phyloP scores from a whole-genome alignment of 176 grass and related monocot species.

The Ananas comosus region DNA sequence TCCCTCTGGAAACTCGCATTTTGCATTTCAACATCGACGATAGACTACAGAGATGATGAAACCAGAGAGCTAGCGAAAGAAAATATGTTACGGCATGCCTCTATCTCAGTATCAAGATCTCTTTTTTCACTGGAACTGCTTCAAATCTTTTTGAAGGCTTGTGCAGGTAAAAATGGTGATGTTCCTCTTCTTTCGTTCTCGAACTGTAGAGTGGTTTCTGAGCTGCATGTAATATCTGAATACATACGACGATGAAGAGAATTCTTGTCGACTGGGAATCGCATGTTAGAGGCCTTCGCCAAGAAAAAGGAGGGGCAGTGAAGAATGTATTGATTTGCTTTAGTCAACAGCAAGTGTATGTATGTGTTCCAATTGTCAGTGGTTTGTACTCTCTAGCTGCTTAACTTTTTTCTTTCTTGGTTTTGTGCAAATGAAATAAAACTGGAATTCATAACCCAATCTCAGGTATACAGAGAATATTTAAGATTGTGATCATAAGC shows the following conservation, averaged over 20 bases:
- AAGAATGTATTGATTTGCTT: background rate
- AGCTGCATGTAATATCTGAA: background rate
- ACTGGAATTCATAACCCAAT: background rate
- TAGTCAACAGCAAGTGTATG: background rate
- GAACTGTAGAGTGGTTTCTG: background rate
- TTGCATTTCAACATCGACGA: background rate
- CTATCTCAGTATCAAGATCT: background rate
- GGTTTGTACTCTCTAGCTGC: background rate
- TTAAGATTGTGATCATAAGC: background rate
- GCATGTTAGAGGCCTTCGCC: background rate
- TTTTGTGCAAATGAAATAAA: background rate
- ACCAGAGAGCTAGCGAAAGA: background rate
- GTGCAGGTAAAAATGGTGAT: background rate
- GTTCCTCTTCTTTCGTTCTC: background rate
- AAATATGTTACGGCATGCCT: background rate
- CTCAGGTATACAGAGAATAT: background rate
- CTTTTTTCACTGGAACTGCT: no score
- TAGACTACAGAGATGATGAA: background rate
- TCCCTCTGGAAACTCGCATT: background rate
- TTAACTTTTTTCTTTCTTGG: background rate
- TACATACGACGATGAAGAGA: background rate
- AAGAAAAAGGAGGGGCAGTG: background rate
- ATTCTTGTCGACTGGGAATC: background rate
- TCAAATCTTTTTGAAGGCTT: background rate
- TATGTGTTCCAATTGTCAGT: background rate